phyloP scores from a whole-genome alignment of 2,329 filamentous ascomycete genomes.

The Pseudonectria buxi region DNA sequence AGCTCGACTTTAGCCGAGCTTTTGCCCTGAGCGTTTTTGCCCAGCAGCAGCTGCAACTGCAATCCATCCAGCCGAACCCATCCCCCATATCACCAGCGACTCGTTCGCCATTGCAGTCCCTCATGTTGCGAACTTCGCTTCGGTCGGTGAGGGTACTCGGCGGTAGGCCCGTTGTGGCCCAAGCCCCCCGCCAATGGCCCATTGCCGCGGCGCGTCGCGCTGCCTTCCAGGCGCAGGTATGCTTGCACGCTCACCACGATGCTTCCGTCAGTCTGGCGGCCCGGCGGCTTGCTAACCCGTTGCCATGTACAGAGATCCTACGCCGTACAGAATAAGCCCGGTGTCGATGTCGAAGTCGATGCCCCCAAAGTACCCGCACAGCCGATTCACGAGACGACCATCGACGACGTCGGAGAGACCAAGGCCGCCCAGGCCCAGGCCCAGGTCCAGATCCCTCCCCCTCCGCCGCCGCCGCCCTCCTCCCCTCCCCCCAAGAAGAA shows the following conservation, averaged over 20 bases:
- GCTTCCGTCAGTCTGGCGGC: constrained; percentile 23
- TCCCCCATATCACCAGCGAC: constrained; percentile 24
- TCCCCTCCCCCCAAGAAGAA: constrained; percentile 45
- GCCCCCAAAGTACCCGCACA: constrained; percentile 45
- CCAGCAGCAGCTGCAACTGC: constrained; percentile 16
- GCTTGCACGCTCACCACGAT: constrained; percentile 29
- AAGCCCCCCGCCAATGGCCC: constrained; percentile 54
- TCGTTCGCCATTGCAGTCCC: constrained; percentile 42
- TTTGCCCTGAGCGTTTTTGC: constrained; percentile 40
- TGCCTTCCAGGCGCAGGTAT: constrained; percentile 25
- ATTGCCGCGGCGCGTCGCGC: constrained; percentile 29
- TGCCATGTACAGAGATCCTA: constrained; percentile 44
- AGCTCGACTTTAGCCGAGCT: constrained; percentile 36
- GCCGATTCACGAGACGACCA: constrained; percentile 37
- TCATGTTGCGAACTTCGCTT: constrained; percentile 65
- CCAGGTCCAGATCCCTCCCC: constrained; percentile 31
- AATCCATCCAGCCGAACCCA: constrained; percentile 25
- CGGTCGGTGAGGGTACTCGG: constrained; percentile 56
- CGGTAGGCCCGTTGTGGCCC: constrained; percentile 46
- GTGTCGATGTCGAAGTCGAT: constrained; percentile 39
- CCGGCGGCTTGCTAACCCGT: constrained; percentile 24
- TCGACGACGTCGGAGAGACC: constrained; percentile 31
- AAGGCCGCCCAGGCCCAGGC: constrained; percentile 34
- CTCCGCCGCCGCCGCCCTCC: constrained; percentile 25
- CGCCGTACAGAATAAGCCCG: constrained; percentile 47